These are phyloP conservation scores for Penicillium paxilli DNA, from an alignment of 495 filamentous ascomycete species.

Conservation along the genomic window DNA sequence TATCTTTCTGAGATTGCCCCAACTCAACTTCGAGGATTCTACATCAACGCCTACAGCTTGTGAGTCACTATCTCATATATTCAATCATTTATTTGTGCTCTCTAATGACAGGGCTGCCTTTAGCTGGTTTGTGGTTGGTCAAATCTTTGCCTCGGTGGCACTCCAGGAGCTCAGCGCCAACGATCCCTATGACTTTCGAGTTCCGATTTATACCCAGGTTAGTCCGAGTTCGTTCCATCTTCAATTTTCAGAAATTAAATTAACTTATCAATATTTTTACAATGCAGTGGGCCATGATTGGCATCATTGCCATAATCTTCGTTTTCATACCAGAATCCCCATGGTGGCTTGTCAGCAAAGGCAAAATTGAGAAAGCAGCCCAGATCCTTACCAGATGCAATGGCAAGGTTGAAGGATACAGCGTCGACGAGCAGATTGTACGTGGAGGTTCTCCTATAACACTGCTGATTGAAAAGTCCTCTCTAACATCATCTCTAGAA, in stretches of 20 bases:
- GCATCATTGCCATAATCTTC: constrained; percentile 30
- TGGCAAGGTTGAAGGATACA: constrained; percentile 26
- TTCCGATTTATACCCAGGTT: constrained; percentile 41
- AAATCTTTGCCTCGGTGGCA: constrained; percentile 41
- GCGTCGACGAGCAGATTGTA: constrained; percentile 36
- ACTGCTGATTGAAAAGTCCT: background rate
- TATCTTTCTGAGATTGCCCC: constrained; percentile 43
- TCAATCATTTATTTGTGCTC: no score
- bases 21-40: constrained; percentile 37
- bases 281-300: constrained; percentile 36
- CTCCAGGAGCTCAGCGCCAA: constrained; percentile 27
- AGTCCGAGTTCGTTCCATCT: background rate
- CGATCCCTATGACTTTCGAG: constrained; percentile 33
- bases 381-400: constrained; percentile 27
- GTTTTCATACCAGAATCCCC: constrained; percentile 34
- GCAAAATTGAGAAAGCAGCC: constrained; percentile 32
- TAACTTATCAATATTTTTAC: background rate
- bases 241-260: background rate
- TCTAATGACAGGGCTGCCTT: no score
- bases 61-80: no score
- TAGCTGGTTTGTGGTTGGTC: constrained; percentile 43
- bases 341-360: constrained; percentile 40
- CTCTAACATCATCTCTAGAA: constrained; percentile 10
- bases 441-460: background rate
- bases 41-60: constrained; percentile 43